A percentile compares a stretch with the other conserved stretches of the same genome.
phyloP scores from a whole-genome alignment of 2,329 filamentous ascomycete genomes.

The Chaetomium olivaceum region DNA sequence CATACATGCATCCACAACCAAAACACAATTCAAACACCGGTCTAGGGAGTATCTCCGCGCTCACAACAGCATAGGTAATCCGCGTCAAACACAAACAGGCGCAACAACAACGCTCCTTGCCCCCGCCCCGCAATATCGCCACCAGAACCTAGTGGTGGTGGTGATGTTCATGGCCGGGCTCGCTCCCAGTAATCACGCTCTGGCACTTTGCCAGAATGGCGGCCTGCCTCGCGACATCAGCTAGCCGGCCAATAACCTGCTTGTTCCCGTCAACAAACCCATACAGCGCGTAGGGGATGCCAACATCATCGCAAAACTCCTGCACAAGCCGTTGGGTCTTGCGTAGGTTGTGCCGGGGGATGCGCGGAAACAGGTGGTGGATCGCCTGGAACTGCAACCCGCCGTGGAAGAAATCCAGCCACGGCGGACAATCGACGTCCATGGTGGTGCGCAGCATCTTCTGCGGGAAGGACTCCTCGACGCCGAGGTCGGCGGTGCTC shows the following conservation, averaged over 20 bases:
- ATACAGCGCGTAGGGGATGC: conserved; percentile 81
- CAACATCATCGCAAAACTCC: conserved; percentile 79
- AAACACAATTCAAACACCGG: neutral
- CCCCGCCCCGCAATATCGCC: neutral
- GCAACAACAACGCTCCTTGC: neutral
- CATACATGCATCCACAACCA: neutral
- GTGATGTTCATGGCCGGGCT: conserved; percentile 36
- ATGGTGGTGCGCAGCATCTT: conserved; percentile 91
- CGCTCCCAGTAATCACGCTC: conserved; percentile 44
- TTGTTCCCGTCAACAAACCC: conserved; percentile 83
- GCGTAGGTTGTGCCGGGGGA: conserved; percentile 83
- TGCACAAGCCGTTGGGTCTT: conserved; percentile 72
- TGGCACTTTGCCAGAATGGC: conserved; percentile 76
- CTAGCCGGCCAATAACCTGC: conserved; percentile 73
- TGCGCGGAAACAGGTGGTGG: conserved; percentile 80
- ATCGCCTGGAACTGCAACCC: conserved; percentile 88
- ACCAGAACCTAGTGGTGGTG: conserved; percentile 6
- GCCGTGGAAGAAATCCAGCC: conserved; percentile 88
- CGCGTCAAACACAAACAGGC: neutral
- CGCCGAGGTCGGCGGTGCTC: conserved; percentile 84
- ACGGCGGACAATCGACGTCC: conserved; percentile 85
- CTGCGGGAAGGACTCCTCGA: conserved; percentile 83
- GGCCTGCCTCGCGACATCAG: conserved; percentile 78
- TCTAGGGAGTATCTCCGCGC: neutral
- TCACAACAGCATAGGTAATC: neutral